phyloP scores from a whole-genome alignment of 768 basidiomycete species.

The Boletus tomentosulus region DNA sequence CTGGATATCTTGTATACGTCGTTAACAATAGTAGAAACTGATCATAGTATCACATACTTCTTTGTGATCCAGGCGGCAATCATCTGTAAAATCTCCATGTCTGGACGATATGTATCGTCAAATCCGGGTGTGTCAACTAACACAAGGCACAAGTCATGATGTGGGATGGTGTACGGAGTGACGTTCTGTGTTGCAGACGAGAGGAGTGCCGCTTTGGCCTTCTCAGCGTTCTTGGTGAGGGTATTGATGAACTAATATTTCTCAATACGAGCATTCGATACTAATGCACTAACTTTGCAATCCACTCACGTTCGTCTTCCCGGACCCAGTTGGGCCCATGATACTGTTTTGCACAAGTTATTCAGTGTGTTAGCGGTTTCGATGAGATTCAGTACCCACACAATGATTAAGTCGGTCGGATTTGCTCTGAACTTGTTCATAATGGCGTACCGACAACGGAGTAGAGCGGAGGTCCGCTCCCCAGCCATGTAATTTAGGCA shows the following conservation, averaged over 20 bases:
- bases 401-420: slow-evolving; percentile 9
- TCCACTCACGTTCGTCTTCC: slow-evolving; percentile 22
- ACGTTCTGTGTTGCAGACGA: slow-evolving; percentile 10
- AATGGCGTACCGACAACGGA: not conserved
- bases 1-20: slow-evolving; percentile 4
- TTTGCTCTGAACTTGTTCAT: slow-evolving; percentile 7
- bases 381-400: slow-evolving; percentile 5
- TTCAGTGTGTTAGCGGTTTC: not conserved
- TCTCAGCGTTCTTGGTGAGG: slow-evolving; percentile 3
- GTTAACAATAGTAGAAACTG: not conserved
- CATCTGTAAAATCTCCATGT: slow-evolving; percentile 5
- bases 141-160: not conserved
- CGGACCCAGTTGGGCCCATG: slow-evolving; percentile 26
- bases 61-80: slow-evolving; percentile 19
- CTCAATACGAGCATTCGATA: not conserved
- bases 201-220: not conserved
- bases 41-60: slow-evolving; percentile 5
- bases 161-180: not conserved
- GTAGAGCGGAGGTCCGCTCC: not conserved
- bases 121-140: slow-evolving; percentile 22
- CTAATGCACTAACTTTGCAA: not conserved
- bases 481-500: not conserved
- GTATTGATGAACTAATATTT: slow-evolving; percentile 11
- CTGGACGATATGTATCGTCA: slow-evolving; percentile 16
- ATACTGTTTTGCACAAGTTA: not conserved